Evolutionary conservation across 2,329 filamentous ascomycete species (phyloP), one percentile per base, ranked within the genome.

Genomic region (Pleoardoris graminearum): DNA sequence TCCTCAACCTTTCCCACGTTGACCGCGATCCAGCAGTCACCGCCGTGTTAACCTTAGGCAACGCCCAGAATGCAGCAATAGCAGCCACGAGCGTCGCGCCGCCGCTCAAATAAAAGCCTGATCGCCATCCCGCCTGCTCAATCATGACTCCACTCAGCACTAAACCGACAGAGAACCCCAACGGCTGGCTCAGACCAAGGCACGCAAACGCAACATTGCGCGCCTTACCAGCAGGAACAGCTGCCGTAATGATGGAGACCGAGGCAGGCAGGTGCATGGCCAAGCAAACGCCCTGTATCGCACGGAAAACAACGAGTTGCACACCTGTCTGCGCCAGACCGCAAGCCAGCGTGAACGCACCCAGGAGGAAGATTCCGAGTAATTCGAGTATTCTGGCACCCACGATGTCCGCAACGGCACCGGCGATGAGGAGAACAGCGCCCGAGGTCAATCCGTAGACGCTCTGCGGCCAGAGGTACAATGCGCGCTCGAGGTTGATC

Each of bases 81-180:
- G 76, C 73, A 3, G 77, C 56, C 1, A 67, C 53, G 10, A 79
- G 55, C 7, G 29, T 36, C 21, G 29, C 43, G 12, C 42, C 42
- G 4, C 42, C 42, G 14, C 42, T 45, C 30, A 45, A 10, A 12
- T 45, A 45, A 25, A 45, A 45, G 7, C 42, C 42, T 1, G 42
- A 69, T 3, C 79, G 68, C 80, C 80, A 82, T 1, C 79, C 79
- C 3, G 76, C 60, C 0, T 71, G 74, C 37, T 80, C 76, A 5
- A 77, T 69, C 11, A 82, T 65, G 1, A 82, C 63, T 11, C 81
- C 81, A 8, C 76, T 79, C 0, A 82, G 55, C 1, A 83, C 76
- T 0, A 83, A 63, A 0, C 81, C 81, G 7, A 81, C 59, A 0
- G 77, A 79, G 57, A 81, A 83, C 0, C 80, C 81, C 0, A 82